Evolutionary conservation across 805 yeast species (phyloP), one percentile per base, ranked within the genome.

Genomic region (Saturnispora gosingensis): DNA sequence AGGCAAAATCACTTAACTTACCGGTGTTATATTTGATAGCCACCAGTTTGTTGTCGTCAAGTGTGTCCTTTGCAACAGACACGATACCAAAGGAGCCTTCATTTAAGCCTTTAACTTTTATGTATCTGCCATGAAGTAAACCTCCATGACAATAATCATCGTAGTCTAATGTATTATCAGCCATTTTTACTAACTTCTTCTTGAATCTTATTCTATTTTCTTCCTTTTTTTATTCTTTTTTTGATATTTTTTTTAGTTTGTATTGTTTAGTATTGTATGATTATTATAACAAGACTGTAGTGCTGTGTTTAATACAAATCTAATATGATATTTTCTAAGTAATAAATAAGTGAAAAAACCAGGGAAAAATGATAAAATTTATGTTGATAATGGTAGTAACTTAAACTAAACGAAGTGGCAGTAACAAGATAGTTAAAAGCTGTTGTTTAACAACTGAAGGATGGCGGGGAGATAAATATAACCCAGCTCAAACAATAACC

Each of bases 1-100:
- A 56, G 11, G 64, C 66, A 48, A 70, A 73, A 46, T 69, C 68
- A 52, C 72, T 71, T 43, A 77, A 77, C 24, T 76, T 61, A 20
- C 86, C 83, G 59, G 81, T 83, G 51, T 89, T 83, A 64, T 86
- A 87, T 68, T 91, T 90, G 54, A 91, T 81, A 3, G 97, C 98
- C 28, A 86, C 95, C 46, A 85, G 68, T 51, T 72, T 70, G 55
- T 72, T 61, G 30, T 64, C 59, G 30, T 63, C 53, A 38, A 71
- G 67, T 25, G 75, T 73, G 65, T 91, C 96, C 60, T 81, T 82
- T 9, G 96, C 97, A 25, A 91, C 74, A 2, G 95, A 82, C 8
- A 91, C 98, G 45, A 85, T 77, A 48, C 98, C 98, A 67, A 88
- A 91, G 0, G 97, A 88, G 30, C 98, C 98, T 66, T 88, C 90